Evolutionary conservation across 2,329 filamentous ascomycete species (phyloP), one percentile per base, ranked within the genome.

Genomic region (Davidsoniella australis): DNA sequence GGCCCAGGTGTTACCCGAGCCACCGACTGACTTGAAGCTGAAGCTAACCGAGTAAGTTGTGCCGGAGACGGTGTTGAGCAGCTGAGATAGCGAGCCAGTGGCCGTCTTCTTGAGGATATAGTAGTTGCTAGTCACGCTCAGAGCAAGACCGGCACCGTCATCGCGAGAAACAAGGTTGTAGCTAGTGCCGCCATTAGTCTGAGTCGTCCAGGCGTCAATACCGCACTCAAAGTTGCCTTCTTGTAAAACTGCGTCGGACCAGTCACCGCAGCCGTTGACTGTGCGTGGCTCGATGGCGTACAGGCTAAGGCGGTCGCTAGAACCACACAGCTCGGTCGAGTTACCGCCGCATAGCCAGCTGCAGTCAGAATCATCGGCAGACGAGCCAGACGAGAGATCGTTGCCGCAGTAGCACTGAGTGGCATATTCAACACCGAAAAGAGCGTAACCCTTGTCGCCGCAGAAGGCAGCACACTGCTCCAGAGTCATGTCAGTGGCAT

Each of bases 361-460:
- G 61, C 75, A 78, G 10, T 57, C 55, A 6, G 58, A 60, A 3
- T 71, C 69, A 41, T 66, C 64, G 16, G 75, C 56, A 54, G 63
- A 61, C 44, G 63, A 58, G 24, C 63, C 65, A 40, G 62, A 61
- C 5, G 54, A 47, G 20, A 60, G 55, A 23, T 57, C 55, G 49
- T 63, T 60, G 44, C 64, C 68, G 55, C 71, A 78, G 62, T 68
- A 76, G 61, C 73, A 77, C 58, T 76, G 67, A n/a, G 61, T 61
- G 18, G 61, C 63, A 55, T 69, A 72, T 57, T 76, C 70, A 1
- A 72, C 62, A 5, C 71, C 73, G 5, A 72, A 71, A 41, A 70
- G 63, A 5, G 55, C 56, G 57, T 63, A 70, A 14, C 65, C 64
- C 10, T 61, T 58, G 5, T 50, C 55, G 6, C 66, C 60, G 59